phyloP scores from a whole-genome alignment of 805 yeast species.

The Zygotorulaspora florentina region DNA sequence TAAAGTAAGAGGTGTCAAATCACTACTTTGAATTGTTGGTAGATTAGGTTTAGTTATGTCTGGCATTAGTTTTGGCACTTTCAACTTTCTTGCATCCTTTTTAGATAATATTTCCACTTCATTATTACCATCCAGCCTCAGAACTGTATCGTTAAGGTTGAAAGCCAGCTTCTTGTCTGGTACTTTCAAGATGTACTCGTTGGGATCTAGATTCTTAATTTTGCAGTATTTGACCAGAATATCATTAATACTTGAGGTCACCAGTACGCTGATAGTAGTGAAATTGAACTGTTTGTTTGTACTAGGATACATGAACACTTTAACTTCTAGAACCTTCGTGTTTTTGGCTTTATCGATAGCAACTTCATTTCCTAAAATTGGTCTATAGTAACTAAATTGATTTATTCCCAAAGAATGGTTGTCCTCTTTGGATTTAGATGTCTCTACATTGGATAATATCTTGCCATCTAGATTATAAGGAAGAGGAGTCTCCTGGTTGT shows the following conservation, averaged over 20 bases:
- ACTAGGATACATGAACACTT: constrained; percentile 36
- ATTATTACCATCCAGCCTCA: constrained; percentile 40
- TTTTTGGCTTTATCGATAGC: constrained; percentile 19
- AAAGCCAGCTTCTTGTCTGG: constrained; percentile 30
- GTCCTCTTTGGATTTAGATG: constrained; percentile 5
- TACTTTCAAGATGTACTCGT: constrained; percentile 36
- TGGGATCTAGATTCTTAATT: constrained; percentile 35
- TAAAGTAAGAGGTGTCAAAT: constrained; percentile 33
- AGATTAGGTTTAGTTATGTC: constrained; percentile 28
- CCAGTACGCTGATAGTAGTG: constrained; percentile 30
- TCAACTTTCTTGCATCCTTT: constrained; percentile 38
- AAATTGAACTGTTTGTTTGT: constrained; percentile 27
- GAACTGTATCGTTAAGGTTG: constrained; percentile 40
- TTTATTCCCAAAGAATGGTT: constrained; percentile 19
- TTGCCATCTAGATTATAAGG: constrained; percentile 34
- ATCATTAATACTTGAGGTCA: constrained; percentile 38
- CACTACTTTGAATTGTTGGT: constrained; percentile 35
- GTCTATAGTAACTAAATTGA: constrained; percentile 37
- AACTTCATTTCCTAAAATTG: constrained; percentile 32
- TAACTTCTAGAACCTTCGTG: constrained; percentile 30
- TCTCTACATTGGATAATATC: constrained; percentile 6
- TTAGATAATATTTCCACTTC: constrained; percentile 43
- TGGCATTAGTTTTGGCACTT: constrained; percentile 32
- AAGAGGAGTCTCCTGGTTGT: constrained; percentile 53
- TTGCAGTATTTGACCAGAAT: constrained; percentile 36